These are phyloP conservation scores for Medicago lupulina DNA, from an alignment of 306 rosid species.

Conservation along the genomic window DNA sequence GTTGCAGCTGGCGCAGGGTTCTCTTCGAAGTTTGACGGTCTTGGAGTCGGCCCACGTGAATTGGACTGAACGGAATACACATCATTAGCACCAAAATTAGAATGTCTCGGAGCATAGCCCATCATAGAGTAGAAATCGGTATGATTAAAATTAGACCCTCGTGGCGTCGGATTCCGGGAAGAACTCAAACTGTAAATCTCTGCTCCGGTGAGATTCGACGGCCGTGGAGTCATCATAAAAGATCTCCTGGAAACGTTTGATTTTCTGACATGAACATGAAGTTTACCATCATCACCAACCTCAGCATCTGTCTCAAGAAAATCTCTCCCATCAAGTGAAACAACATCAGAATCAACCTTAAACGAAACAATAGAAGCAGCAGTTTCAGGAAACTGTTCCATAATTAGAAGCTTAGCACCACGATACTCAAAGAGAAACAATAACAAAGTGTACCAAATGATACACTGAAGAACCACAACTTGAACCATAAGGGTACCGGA, in stretches of 20 bases:
- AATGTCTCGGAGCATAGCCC: constrained; percentile 77
- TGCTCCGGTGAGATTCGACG: constrained; percentile 93
- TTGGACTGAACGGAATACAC: constrained; percentile 80
- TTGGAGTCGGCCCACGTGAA: constrained; percentile 82
- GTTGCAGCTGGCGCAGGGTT: constrained; percentile 42
- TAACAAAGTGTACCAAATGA: constrained; percentile 90
- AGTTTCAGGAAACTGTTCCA: constrained; percentile 98
- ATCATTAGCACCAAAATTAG: constrained; percentile 78
- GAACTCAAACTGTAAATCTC: constrained; percentile 96
- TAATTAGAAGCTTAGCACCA: constrained; percentile 86
- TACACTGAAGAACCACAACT: constrained; percentile 93
- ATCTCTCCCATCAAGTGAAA: constrained; percentile 90
- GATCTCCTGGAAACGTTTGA: constrained; percentile 85
- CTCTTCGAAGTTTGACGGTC: constrained; percentile 92
- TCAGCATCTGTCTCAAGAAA: constrained; percentile 93
- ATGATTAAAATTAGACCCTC: constrained; percentile 91
- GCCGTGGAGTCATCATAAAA: constrained; percentile 82
- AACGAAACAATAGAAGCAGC: constrained; percentile 96
- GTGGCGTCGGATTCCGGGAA: constrained; percentile 85
- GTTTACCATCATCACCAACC: constrained; percentile 90
- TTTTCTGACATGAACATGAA: constrained; percentile 86
- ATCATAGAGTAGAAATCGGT: constrained; percentile 90
- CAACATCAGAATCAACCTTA: constrained; percentile 94
- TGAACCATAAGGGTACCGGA: constrained; percentile 87
- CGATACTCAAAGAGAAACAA: constrained; percentile 94